A percentile compares a stretch with the other conserved stretches of the same genome.
These are phyloP conservation scores for Massarina eburnea DNA, from an alignment of 2,329 filamentous ascomycete species.

Conservation along the genomic window DNA sequence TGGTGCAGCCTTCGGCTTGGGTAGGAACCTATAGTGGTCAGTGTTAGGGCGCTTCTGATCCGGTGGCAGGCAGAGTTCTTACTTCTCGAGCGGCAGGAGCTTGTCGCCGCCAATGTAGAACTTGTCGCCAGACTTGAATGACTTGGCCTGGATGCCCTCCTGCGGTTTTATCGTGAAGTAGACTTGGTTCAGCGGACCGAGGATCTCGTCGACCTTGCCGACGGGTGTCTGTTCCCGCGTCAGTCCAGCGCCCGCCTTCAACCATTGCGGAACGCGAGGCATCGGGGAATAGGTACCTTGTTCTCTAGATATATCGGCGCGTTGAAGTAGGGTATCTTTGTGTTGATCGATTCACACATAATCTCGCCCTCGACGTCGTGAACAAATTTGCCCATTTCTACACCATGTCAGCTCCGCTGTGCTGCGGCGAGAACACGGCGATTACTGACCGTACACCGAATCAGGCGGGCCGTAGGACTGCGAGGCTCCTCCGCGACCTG, in stretches of 20 bases:
- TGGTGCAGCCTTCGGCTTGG: conserved; percentile 78
- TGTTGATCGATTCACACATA: conserved; percentile 92
- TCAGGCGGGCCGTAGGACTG: conserved; percentile 49
- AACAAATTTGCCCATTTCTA: conserved; percentile 91
- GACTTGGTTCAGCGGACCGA: conserved; percentile 96
- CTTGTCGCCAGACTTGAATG: conserved; percentile 95
- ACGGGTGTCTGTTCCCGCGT: conserved; percentile 65
- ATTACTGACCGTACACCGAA: conserved; percentile 43
- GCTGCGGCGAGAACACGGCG: background rate
- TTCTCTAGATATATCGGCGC: conserved; percentile 98
- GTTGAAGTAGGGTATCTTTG: conserved; percentile 98
- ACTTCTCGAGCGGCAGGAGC: conserved; percentile 87
- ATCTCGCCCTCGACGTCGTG: conserved; percentile 97
- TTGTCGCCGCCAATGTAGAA: conserved; percentile 96
- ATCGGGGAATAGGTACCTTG: conserved; percentile 71
- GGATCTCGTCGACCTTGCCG: conserved; percentile 97
- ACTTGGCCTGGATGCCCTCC: conserved; percentile 91
- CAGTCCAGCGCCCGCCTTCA: conserved; percentile 12
- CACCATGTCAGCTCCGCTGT: conserved; percentile 30
- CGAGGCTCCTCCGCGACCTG: conserved; percentile 43
- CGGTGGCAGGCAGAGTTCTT: conserved; percentile 12
- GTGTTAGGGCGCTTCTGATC: conserved; percentile 8
- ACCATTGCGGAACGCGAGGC: background rate
- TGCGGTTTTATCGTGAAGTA: conserved; percentile 98
- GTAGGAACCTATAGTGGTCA: conserved; percentile 69